A percentile compares a stretch with the other conserved stretches of the same genome.
Conservation (phyloP, 2,329 filamentous ascomycete genomes). For the Aspergillus pseudoviridinutans region DNA sequence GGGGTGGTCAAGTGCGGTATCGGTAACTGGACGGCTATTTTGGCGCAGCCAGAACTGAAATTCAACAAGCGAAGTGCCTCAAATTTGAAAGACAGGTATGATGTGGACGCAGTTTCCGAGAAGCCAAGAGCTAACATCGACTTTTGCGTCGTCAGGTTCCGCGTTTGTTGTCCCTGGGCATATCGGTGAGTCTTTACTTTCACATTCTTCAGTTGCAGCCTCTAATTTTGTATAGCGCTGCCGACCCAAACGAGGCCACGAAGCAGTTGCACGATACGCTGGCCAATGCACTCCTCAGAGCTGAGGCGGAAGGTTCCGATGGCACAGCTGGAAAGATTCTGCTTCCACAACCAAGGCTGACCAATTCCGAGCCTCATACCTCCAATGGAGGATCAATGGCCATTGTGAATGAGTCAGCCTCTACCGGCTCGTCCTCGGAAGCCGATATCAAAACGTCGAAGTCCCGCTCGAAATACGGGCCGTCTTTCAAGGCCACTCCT, state of each 20-base stretch:
- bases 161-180: constrained; percentile 52
- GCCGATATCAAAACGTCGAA: constrained; percentile 8
- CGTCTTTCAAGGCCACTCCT: constrained; percentile 22
- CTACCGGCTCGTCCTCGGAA: constrained; percentile 19
- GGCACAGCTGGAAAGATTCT: constrained; percentile 21
- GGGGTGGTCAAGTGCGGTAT: constrained; percentile 60
- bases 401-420: constrained; percentile 15
- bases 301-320: constrained; percentile 24
- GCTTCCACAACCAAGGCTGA: constrained; percentile 21
- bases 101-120: neutral
- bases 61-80: constrained; percentile 59
- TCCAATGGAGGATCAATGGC: constrained; percentile 9
- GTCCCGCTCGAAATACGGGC: constrained; percentile 11
- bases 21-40: constrained; percentile 62
- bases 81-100: constrained; percentile 59
- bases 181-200: constrained; percentile 29
- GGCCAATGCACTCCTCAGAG: constrained; percentile 29
- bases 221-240: constrained; percentile 19
- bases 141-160: constrained; percentile 37
- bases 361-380: constrained; percentile 15
- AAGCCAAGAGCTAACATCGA: neutral
- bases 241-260: constrained; percentile 35
- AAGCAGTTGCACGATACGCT: constrained; percentile 35
- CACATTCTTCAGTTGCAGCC: neutral
- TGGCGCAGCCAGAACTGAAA: constrained; percentile 52